Conservation (phyloP, 2,329 filamentous ascomycete genomes). For the Aspergillus unguis region DNA sequence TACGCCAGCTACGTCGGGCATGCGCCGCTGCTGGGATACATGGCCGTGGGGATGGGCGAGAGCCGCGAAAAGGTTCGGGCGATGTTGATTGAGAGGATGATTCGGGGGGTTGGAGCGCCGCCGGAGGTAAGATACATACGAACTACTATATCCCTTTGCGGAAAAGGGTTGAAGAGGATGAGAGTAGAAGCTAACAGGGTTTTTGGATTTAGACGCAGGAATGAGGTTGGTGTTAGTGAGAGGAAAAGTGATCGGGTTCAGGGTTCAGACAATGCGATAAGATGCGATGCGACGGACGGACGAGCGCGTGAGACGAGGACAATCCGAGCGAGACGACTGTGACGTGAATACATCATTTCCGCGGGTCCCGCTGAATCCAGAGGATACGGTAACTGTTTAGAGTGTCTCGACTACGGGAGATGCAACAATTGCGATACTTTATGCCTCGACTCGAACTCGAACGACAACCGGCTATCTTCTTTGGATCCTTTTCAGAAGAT, state of each 20-base stretch:
- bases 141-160: too few relatives aligned
- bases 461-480: too few relatives aligned
- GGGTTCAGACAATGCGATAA: neutral
- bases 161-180: too few relatives aligned
- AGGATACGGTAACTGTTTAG: too few relatives aligned
- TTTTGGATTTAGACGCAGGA: conserved; percentile 9
- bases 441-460: too few relatives aligned
- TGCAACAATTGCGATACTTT: too few relatives aligned
- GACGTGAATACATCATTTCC: neutral
- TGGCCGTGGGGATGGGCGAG: conserved; percentile 85
- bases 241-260: neutral
- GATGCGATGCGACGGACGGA: neutral
- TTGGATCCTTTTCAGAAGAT: too few relatives aligned
- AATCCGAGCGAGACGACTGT: neutral
- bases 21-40: conserved; percentile 80
- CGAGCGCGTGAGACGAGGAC: neutral
- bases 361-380: too few relatives aligned
- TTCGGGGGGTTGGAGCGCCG: conserved; percentile 63
- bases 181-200: too few relatives aligned
- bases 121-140: conserved; percentile 50
- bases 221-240: neutral
- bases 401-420: too few relatives aligned
- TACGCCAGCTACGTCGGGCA: conserved; percentile 88
- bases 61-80: conserved; percentile 74
- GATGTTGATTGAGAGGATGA: conserved; percentile 73